Base-by-base conservation (phyloP, 352 stramenopile species). In the Globisporangium alternatum region DNA sequence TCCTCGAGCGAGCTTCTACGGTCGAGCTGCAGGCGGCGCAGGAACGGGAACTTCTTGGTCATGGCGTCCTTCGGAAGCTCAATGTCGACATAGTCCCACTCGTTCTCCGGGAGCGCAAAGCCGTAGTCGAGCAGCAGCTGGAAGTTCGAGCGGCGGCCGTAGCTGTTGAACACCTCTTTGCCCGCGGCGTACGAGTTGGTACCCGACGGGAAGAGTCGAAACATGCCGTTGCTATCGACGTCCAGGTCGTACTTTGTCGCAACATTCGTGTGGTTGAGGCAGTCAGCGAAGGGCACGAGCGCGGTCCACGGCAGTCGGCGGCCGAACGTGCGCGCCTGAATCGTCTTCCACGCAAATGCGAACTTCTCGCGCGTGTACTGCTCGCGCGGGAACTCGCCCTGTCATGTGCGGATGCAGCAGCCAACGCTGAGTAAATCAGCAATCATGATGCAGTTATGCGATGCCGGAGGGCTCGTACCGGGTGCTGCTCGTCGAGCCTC, bases 91-190 rank as follows among this genome's bases (percentile, higher is more conserved):
- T 70, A 83, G 56, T 91, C 92, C 89, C 91, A 97, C 70, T 96
- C 86, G 49, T 98, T 98, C 53, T 94, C 61, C 8, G 76, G 56
- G 22, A 98, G 72, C 17, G 85, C 77, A 70, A 98, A 98, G n/a
- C 93, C 93, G 67, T 98, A 98, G 64, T 97, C 92, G 5, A 98
- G 72, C 39, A 98, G 73, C 30, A 98, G 69, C 69, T 95, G 85
- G 47, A 89, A 87, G 68, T 98, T 98, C 49, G 77, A 62, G 28
- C 92, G 74, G 3, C 90, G 77, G 0, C 93, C 93, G 70, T 98
- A 98, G 65, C 79, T 95, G 69, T 98, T 98, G 67, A 97, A 97
- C 21, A 95, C 88, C 69, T 98, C 92, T 15, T 60, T 49, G 3
- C 85, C 83, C 9, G 73, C 61, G 0, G 56, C 63, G 65, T 89